Conservation (phyloP, 2,329 filamentous ascomycete genomes). For the Sodiomyces alkalinus region DNA sequence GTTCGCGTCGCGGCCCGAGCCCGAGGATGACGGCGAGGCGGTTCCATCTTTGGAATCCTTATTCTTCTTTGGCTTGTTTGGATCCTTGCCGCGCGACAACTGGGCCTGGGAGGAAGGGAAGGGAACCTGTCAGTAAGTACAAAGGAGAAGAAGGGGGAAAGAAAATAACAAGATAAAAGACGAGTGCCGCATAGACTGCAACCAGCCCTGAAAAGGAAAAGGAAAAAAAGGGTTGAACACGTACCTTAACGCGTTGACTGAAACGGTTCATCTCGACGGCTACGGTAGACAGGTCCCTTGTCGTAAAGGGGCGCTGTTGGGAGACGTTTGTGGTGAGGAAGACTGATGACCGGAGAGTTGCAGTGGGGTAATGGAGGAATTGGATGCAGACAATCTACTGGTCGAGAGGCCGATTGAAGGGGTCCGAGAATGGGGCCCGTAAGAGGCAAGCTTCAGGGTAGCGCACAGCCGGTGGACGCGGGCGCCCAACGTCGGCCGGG, state of each 20-base stretch:
- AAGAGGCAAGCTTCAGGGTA: too few species aligned
- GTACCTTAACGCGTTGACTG: conserved; percentile 48
- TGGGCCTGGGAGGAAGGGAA: conserved; percentile 41
- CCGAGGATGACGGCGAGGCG: conserved; percentile 54
- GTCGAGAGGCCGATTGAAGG: too few species aligned
- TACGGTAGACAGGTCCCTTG: conserved; percentile 3
- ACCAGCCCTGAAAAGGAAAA: too few species aligned
- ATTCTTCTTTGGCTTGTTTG: conserved; percentile 72
- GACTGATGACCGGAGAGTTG: not conserved
- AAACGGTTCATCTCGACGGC: conserved; percentile 74
- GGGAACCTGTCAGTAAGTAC: conserved; percentile 23
- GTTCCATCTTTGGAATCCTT: conserved; percentile 62
- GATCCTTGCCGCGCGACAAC: conserved; percentile 82
- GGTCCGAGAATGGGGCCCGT: too few species aligned
- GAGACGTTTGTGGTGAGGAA: too few species aligned
- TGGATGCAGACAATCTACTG: too few species aligned
- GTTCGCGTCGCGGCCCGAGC: conserved; percentile 34
- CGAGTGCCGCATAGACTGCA: too few species aligned
- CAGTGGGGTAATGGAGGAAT: conserved; percentile 2
- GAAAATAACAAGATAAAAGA: too few species aligned
- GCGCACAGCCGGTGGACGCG: too few species aligned
- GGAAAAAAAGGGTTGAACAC: too few species aligned
- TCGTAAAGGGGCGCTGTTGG: conserved; percentile 4
- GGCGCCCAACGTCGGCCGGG: too few species aligned
- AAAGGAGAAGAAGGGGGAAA: conserved; percentile 4